Evolutionary conservation across 2,329 filamentous ascomycete species (phyloP), one percentile per base, ranked within the genome.

Genomic region (Talaromyces funiculosus): DNA sequence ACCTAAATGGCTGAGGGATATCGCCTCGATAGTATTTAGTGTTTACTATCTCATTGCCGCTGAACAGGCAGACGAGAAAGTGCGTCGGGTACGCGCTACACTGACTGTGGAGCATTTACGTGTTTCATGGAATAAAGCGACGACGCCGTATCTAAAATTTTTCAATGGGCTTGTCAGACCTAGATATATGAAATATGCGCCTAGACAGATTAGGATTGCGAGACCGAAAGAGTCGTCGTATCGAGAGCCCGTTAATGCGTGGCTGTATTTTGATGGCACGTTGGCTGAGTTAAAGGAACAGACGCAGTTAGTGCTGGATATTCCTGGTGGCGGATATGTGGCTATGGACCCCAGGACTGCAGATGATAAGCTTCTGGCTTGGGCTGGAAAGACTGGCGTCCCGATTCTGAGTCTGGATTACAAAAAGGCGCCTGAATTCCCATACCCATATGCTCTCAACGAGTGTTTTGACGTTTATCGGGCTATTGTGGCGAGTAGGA

Each of bases 291-390:
- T 97, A 49, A 86, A 86, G 68, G 83, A 88, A 43, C 89, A 95
- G 70, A 87, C 84, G 55, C 89, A 89, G 67, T 74, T 99, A 29
- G 84, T 99, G 1, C 72, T 99, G 37, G 94, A 99, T 73, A 86
- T 97, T 3, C 94, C 94, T 0, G 94, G 94, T 1, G 94, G 94
- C 33, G 94, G 94, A 0, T 99, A 95, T 66, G 92, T 99, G 12
- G 92, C 94, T 18, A 99, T 99, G 94, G 87, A 90, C 61, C 94
- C 94, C n/a, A 82, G 94, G 51, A 90, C 88, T 68, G 92, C 95
- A 68, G 94, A 99, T 71, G 94, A 99, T 74, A 96, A 95, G 74
- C 80, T 99, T 18, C 85, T 96, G 67, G 86, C 90, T 1, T 99
- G 94, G 94, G 91, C 94, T 0, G 89, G 89, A 16, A 92, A 90